Base-by-base conservation (phyloP, 2,329 filamentous ascomycete species). In the Akanthomyces muscarius region DNA sequence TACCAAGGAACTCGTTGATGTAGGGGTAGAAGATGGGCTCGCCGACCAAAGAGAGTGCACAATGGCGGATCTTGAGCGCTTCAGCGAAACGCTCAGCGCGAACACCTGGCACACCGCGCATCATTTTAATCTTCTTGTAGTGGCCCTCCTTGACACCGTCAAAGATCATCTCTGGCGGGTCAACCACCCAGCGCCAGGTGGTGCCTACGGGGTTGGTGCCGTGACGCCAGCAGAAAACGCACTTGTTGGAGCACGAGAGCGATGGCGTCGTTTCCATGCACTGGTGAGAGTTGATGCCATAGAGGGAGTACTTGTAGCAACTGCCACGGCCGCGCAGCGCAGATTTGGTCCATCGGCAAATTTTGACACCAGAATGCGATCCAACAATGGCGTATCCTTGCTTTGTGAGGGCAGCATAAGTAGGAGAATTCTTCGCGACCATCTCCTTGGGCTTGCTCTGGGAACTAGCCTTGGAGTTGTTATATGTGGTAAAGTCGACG, bases 21-120 rank as follows among this genome's bases (percentile, higher is more conserved):
- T 96, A 88, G 11, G 95, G 95, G 75, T 98, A 98, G 79, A 98
- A 98, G 69, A 97, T 97, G n/a, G 94, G 94, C 76, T 99, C 94
- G 68, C 95, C 94, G 25, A 99, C 95, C 11, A 99, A 82, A 67
- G 88, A 92, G 52, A 99, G 80, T 0, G 95, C 95, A 74, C 94
- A 99, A 76, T 99, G 94, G 0, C 92, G 85, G 69, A 99, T 97
- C 48, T 87, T 84, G 89, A 97, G 92, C 0, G 93, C 94, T 78
- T 98, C 95, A 7, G 89, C 87, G 71, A 96, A 98, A 4, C 95
- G 85, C 75, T 98, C 94, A 1, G 93, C 91, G 13, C 94, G 86
- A 4, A 98, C 92, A 5, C 95, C 95, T 0, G 95, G 94, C 0
- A 98, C 91, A 59, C 94, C 95, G 58, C 91, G 90, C 82, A 98